Conservation (phyloP, 2,329 filamentous ascomycete genomes). For the Corinectria fuckeliana region DNA sequence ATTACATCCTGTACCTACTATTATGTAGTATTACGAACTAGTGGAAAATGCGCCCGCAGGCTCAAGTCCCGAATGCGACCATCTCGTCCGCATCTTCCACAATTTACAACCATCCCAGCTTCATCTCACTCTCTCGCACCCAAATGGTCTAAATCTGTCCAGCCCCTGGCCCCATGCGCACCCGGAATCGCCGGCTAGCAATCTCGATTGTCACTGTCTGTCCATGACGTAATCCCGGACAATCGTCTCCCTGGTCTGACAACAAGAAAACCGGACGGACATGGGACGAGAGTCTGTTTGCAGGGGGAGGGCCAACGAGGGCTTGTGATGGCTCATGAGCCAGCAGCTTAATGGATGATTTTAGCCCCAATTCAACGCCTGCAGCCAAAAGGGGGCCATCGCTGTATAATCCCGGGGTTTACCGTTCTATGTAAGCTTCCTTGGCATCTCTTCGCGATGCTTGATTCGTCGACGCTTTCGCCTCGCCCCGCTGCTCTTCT, state of each 20-base stretch:
- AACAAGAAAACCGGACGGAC: slow-evolving; percentile 22
- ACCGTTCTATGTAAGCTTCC: slow-evolving; percentile 15
- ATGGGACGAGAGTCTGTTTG: slow-evolving; percentile 24
- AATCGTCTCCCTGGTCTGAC: slow-evolving; percentile 16
- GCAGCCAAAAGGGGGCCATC: slow-evolving; percentile 21
- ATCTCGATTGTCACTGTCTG: slow-evolving; percentile 18
- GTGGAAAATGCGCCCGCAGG: not conserved
- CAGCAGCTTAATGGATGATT: slow-evolving; percentile 10
- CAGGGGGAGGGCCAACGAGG: not conserved
- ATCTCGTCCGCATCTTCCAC: not conserved
- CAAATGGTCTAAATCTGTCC: slow-evolving; percentile 6
- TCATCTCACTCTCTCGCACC: not conserved
- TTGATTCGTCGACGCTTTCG: slow-evolving; percentile 12
- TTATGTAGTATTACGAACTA: not conserved
- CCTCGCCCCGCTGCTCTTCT: not conserved
- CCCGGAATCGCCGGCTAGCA: slow-evolving; percentile 24
- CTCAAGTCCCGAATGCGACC: not conserved
- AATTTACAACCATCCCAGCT: not conserved
- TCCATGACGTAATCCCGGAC: slow-evolving; percentile 31
- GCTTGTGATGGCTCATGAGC: not conserved
- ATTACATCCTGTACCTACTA: not conserved
- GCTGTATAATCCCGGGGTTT: slow-evolving; percentile 15
- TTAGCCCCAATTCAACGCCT: slow-evolving; percentile 11
- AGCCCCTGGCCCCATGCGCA: slow-evolving; percentile 7
- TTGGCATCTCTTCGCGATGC: slow-evolving; percentile 7